Percentiles rank a stretch among this genome's conserved stretches.
These are phyloP conservation scores for Phaeolepiota aurea DNA, from an alignment of 768 basidiomycete genomes.

Conservation along the genomic window DNA sequence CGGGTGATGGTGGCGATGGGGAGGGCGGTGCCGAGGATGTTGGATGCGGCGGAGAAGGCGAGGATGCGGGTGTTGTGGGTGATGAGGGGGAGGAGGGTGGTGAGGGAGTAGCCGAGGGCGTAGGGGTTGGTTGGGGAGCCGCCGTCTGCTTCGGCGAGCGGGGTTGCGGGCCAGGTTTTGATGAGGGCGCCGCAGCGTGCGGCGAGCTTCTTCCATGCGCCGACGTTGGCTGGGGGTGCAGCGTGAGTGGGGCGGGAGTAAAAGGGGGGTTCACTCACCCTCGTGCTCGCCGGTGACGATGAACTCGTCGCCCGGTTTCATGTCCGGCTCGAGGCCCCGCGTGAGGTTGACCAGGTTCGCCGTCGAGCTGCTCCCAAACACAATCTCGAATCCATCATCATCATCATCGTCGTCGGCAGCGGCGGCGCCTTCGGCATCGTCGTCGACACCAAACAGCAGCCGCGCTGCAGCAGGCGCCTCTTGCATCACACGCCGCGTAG, in stretches of 20 bases:
- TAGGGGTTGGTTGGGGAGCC: slow-evolving; percentile 48
- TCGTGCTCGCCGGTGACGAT: slow-evolving; percentile 79
- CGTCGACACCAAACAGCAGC: slow-evolving; percentile 57
- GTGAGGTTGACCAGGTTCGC: slow-evolving; percentile 64
- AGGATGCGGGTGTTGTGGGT: slow-evolving; percentile 60
- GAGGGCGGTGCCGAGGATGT: slow-evolving; percentile 60
- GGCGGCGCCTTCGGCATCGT: slow-evolving; percentile 42
- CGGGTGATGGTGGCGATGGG: slow-evolving; percentile 50
- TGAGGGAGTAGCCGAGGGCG: slow-evolving; percentile 44
- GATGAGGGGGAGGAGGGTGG: slow-evolving; percentile 55
- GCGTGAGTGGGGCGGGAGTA: too few species aligned
- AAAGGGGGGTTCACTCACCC: slow-evolving; percentile 39
- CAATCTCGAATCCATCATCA: too few species aligned
- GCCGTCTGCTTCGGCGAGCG: too few species aligned
- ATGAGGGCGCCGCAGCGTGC: slow-evolving; percentile 42
- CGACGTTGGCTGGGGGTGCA: slow-evolving; percentile 68
- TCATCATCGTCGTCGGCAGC: too few species aligned
- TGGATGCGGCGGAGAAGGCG: slow-evolving; percentile 69
- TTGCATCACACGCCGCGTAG: slow-evolving; percentile 37
- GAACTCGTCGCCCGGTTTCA: slow-evolving; percentile 60
- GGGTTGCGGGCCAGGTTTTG: slow-evolving; percentile 50
- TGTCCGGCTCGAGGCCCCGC: slow-evolving; percentile 44
- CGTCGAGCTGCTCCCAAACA: slow-evolving; percentile 60
- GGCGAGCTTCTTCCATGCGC: slow-evolving; percentile 73
- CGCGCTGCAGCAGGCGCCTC: slow-evolving; percentile 44